phyloP scores from a whole-genome alignment of 2,329 filamentous ascomycete genomes.

The Pestalotiopsis sp. region DNA sequence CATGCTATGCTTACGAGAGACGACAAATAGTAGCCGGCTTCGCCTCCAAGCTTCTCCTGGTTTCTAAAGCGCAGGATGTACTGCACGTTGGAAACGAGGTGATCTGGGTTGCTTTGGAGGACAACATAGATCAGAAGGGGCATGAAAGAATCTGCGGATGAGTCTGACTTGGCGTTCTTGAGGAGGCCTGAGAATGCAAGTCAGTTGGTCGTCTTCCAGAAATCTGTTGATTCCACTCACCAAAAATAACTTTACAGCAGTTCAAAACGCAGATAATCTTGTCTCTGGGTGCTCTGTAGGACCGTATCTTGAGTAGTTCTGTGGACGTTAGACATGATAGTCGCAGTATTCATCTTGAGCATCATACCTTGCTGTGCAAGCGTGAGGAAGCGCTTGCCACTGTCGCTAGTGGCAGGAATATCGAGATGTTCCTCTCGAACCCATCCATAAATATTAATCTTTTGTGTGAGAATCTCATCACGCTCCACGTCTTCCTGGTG shows the following conservation, averaged over 20 bases:
- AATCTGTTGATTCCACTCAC: constrained; percentile 45
- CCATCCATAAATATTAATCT: constrained; percentile 97
- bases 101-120: constrained; percentile 89
- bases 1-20: constrained; percentile 66
- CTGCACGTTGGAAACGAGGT: constrained; percentile 95
- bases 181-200: constrained; percentile 65
- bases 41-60: constrained; percentile 95
- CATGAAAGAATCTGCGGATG: constrained; percentile 95
- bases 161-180: constrained; percentile 89
- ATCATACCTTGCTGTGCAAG: constrained; percentile 80
- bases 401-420: constrained; percentile 82
- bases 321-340: constrained; percentile 26
- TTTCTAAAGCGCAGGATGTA: constrained; percentile 97
- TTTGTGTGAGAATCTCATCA: constrained; percentile 93
- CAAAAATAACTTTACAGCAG: constrained; percentile 99
- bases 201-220: neutral
- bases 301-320: constrained; percentile 96
- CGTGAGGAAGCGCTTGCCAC: constrained; percentile 83
- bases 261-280: constrained; percentile 99
- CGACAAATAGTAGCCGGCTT: constrained; percentile 96
- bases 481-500: constrained; percentile 98
- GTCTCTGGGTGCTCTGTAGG: constrained; percentile 93
- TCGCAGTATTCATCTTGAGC: neutral
- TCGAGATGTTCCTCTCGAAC: constrained; percentile 91
- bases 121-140: constrained; percentile 95